Conservation (phyloP, 2,329 filamentous ascomycete species). For the Ascochyta koolunga region DNA sequence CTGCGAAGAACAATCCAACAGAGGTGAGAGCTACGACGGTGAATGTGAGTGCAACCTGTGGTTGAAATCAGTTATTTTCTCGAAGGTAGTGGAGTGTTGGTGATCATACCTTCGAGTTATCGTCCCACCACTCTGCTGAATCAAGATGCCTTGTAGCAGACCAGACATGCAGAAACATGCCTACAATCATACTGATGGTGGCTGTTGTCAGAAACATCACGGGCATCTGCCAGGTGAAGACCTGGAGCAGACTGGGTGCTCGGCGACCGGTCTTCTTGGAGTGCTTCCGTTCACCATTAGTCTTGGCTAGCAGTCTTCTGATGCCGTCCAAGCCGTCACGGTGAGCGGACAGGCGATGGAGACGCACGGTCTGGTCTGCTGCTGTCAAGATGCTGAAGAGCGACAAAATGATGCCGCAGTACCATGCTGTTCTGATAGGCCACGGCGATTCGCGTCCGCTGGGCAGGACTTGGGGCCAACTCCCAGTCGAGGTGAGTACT, state of each 20-base stretch:
- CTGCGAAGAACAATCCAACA: slow-evolving; percentile 27
- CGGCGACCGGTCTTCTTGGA: slow-evolving; percentile 20
- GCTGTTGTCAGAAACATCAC: slow-evolving; percentile 45
- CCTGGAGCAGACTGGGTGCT: slow-evolving; percentile 35
- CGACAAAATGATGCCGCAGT: slow-evolving; percentile 55
- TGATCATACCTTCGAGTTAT: slow-evolving; percentile 35
- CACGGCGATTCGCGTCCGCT: slow-evolving; percentile 49
- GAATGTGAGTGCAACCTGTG: slow-evolving; percentile 30
- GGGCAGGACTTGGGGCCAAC: slow-evolving; percentile 51
- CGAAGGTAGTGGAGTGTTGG: neutral
- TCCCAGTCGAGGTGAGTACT: slow-evolving; percentile 52
- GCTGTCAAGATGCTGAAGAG: slow-evolving; percentile 58
- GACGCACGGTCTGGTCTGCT: slow-evolving; percentile 51
- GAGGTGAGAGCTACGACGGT: slow-evolving; percentile 23
- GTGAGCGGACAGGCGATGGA: slow-evolving; percentile 52
- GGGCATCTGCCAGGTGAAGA: slow-evolving; percentile 49
- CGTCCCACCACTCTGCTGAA: slow-evolving; percentile 37
- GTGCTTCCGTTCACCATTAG: slow-evolving; percentile 24
- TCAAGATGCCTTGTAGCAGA: slow-evolving; percentile 35
- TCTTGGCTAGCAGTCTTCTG: slow-evolving; percentile 41
- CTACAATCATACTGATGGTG: slow-evolving; percentile 47
- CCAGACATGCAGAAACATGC: slow-evolving; percentile 50
- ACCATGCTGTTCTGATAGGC: slow-evolving; percentile 52
- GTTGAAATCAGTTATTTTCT: neutral
- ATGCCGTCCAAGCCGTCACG: slow-evolving; percentile 47